Conservation (phyloP, 2,329 filamentous ascomycete species). For the Westerdykella sp. region DNA sequence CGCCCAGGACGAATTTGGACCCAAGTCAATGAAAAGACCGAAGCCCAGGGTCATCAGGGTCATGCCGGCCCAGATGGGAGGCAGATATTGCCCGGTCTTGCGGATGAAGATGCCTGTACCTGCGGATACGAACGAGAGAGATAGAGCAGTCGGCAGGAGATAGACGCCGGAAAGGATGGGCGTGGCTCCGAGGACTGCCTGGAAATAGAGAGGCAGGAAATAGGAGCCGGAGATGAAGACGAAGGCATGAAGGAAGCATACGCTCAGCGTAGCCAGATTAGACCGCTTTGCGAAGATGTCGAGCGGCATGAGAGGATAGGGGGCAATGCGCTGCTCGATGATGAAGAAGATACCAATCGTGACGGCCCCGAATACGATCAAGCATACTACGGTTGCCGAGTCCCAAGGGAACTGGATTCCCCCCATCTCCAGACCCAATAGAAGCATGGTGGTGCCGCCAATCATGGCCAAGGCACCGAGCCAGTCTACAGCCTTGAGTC, state of each 20-base stretch:
- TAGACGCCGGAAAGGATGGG: slow-evolving; percentile 71
- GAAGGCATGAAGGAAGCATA: slow-evolving; percentile 68
- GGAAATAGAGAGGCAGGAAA: slow-evolving; percentile 81
- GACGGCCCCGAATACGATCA: slow-evolving; percentile 66
- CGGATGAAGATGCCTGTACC: slow-evolving; percentile 48
- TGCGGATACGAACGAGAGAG: slow-evolving; percentile 59
- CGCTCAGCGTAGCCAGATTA: slow-evolving; percentile 58
- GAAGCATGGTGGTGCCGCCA: slow-evolving; percentile 75
- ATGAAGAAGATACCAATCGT: slow-evolving; percentile 61
- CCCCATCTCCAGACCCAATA: slow-evolving; percentile 80
- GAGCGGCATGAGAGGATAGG: slow-evolving; percentile 72
- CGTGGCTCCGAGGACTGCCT: slow-evolving; percentile 62
- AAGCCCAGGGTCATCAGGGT: slow-evolving; percentile 35
- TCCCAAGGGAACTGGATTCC: slow-evolving; percentile 68
- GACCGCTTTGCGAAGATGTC: slow-evolving; percentile 61
- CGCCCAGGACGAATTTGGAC: slow-evolving; percentile 28
- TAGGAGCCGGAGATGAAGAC: slow-evolving; percentile 74
- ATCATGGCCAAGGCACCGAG: slow-evolving; percentile 60
- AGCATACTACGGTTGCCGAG: slow-evolving; percentile 67
- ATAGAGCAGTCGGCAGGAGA: slow-evolving; percentile 62
- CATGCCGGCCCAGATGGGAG: slow-evolving; percentile 34
- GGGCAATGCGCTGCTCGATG: slow-evolving; percentile 66
- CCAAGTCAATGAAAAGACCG: slow-evolving; percentile 35
- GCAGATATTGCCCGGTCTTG: slow-evolving; percentile 43
- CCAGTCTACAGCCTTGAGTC: slow-evolving; percentile 62